Evolutionary conservation across 2,329 filamentous ascomycete genomes (phyloP).

Genomic region (Cryphonectria radicalis): DNA sequence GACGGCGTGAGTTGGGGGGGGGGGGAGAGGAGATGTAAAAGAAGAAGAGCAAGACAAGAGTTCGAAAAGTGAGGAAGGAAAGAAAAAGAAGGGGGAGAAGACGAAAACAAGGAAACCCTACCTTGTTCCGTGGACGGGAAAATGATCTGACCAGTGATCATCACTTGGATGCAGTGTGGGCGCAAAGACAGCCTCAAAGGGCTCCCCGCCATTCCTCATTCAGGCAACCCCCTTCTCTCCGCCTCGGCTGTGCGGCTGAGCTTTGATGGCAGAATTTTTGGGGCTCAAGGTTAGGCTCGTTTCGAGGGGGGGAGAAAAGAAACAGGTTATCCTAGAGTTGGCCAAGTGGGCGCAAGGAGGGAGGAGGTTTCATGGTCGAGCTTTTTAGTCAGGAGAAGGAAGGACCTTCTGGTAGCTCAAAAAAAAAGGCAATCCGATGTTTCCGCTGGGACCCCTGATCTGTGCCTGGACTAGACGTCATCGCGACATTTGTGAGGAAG

Average conservation of each 20-base stretch:
- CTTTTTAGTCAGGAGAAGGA: neutral
- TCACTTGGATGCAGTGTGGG: neutral
- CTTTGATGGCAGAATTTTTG: neutral
- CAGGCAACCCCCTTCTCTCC: neutral
- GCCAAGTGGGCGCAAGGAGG: neutral
- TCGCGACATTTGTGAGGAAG: neutral
- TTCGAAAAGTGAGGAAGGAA: neutral
- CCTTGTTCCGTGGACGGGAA: neutral
- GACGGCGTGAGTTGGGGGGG: neutral
- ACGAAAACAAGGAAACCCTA: neutral
- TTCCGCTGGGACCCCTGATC: neutral
- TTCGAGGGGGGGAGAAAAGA: neutral
- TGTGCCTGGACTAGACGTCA: neutral
- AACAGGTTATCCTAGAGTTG: neutral
- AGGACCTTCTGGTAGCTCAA: neutral
- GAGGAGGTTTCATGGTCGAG: neutral
- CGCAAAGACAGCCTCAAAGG: neutral
- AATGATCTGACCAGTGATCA: neutral
- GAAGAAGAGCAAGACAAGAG: neutral
- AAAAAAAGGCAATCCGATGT: neutral
- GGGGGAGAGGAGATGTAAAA: neutral
- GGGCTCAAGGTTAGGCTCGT: neutral
- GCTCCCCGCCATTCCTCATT: neutral
- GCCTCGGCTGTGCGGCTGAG: neutral
- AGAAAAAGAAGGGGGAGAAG: neutral